A percentile compares a stretch with the other conserved stretches of the same genome.
These are phyloP conservation scores for Fraxinus dipetala DNA, from an alignment of 305 asterid genomes.

Conservation along the genomic window DNA sequence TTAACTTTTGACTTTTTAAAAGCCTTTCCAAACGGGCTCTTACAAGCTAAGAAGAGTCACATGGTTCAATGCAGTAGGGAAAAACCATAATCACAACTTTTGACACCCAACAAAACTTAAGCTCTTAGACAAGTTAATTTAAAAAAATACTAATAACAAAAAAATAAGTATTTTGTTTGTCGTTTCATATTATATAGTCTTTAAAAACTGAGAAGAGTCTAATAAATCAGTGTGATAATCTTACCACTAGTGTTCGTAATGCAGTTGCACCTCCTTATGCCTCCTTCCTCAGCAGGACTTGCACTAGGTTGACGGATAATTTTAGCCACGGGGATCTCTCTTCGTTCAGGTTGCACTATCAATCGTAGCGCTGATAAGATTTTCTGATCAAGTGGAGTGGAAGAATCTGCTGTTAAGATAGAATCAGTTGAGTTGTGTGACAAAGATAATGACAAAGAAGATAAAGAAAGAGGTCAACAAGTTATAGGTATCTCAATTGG, in stretches of 20 bases:
- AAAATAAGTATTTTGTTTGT: not conserved
- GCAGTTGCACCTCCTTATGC: conserved; percentile 72
- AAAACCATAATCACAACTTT: not conserved
- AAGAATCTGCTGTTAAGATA: conserved; percentile 44
- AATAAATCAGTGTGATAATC: not conserved
- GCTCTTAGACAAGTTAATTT: not conserved
- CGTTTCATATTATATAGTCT: not conserved
- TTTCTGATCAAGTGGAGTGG: conserved; percentile 51
- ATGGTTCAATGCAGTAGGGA: not conserved
- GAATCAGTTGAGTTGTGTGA: conserved; percentile 77
- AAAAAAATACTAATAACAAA: not conserved
- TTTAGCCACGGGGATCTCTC: conserved; percentile 29
- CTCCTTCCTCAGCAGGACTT: conserved; percentile 40
- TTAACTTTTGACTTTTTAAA: no score
- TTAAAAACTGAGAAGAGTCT: not conserved
- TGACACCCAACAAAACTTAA: not conserved
- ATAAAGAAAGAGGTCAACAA: conserved; percentile 59
- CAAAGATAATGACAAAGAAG: conserved; percentile 74
- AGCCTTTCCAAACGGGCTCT: not conserved
- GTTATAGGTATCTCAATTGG: conserved; percentile 65
- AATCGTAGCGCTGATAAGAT: conserved; percentile 57
- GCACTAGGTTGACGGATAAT: conserved; percentile 27
- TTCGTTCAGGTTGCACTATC: conserved; percentile 42
- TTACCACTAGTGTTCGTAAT: conserved; percentile 74
- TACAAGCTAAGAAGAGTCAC: not conserved